Evolutionary conservation across 2,329 filamentous ascomycete species (phyloP), one percentile per base, ranked within the genome.

Genomic region (Arthrobotrys megalospora): DNA sequence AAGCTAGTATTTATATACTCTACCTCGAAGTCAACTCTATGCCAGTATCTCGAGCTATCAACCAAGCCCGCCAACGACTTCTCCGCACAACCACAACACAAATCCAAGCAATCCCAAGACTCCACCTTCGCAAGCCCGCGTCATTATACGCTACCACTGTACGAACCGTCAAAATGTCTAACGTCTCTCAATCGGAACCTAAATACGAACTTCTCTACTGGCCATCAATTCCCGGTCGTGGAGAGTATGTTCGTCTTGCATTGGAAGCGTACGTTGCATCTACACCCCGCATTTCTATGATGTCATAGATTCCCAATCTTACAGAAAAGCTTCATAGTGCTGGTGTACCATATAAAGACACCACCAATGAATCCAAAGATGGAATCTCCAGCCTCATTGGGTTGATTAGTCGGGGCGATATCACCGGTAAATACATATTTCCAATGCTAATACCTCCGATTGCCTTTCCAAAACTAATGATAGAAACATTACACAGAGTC

Each of bases 181-280:
- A 34, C 12, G 12, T 50, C 73, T 6, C 73, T 12, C 62, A 71
- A 41, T 47, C 55, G 34, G 73, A 78, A 11, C 28, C 67, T 10
- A 66, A 78, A 16, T 78, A 78, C n/a, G 75, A 90, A 80, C 87
- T 92, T 72, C 86, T 92, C 82, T 94, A 94, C 87, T 92, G 91
- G 88, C 91, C 91, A 16, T 84, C 84, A 16, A 85, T 93, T 28
- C 92, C 92, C 38, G 92, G 92, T 47, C 91, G 92, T 60, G 92
- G 90, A 79, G 92, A 95, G 83, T 89, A 90, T 83, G 85, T 94
- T 82, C 91, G 92, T 21, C 88, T 95, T 10, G 87, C 87, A 14
- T 89, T 95, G 80, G 92, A 94, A 85, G 91, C 91, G 75, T 78
- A 67, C 65, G 66, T 78, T 21, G 7, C 14, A 88, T 84, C 24